phyloP scores from a whole-genome alignment of 805 yeast species.

The Schizosaccharomyces osmophilus region DNA sequence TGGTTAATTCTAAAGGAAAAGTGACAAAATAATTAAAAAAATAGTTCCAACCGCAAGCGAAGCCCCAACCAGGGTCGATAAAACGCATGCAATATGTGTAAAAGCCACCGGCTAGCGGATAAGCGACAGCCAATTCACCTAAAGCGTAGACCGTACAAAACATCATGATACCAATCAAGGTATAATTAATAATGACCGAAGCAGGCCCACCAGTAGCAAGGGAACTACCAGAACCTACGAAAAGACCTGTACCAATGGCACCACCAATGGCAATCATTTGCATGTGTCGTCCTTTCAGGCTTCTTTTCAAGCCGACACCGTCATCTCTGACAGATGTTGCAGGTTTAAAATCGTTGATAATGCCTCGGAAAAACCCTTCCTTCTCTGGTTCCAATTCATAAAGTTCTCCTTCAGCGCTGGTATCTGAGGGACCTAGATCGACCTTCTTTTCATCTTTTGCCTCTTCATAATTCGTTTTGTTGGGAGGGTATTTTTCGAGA shows the following conservation, averaged over 20 bases:
- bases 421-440: no score
- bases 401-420: no score
- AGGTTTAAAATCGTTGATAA: no score
- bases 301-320: constrained; percentile 11
- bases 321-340: no score
- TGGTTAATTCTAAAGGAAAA: constrained; percentile 41
- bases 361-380: no score
- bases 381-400: no score
- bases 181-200: constrained; percentile 25
- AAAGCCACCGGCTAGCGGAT: constrained; percentile 39
- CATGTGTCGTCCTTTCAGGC: constrained; percentile 14
- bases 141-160: constrained; percentile 28
- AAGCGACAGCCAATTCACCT: constrained; percentile 42
- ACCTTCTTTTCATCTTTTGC: no score
- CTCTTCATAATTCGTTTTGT: no score
- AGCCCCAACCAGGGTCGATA: constrained; percentile 44
- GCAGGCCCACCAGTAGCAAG: constrained; percentile 29
- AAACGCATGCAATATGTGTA: constrained; percentile 36
- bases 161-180: constrained; percentile 26
- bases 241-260: constrained; percentile 57
- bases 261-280: constrained; percentile 63
- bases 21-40: constrained; percentile 40
- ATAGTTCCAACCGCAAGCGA: constrained; percentile 52
- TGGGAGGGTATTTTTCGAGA: no score
- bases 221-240: constrained; percentile 16